These are phyloP conservation scores for Dactylellina sp. DNA, from an alignment of 2,329 filamentous ascomycete genomes.

Conservation along the genomic window DNA sequence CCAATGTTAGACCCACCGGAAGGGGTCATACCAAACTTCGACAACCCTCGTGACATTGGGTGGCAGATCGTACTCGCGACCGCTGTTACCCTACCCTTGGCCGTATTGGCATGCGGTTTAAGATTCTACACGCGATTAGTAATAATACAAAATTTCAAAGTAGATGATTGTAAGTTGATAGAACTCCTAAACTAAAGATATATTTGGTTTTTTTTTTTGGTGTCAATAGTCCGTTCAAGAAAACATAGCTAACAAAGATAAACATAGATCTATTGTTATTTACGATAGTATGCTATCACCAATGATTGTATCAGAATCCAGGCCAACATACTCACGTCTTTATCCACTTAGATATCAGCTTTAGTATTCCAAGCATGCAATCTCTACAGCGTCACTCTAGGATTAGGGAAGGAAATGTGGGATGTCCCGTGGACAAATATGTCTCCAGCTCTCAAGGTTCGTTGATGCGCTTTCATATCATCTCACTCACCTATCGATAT, in stretches of 20 bases:
- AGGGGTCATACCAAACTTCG: constrained; percentile 44
- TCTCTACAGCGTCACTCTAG: constrained; percentile 39
- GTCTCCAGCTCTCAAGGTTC: constrained; percentile 44
- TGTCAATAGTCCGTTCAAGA: too few species aligned
- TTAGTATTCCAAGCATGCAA: constrained; percentile 44
- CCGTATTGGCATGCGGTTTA: constrained; percentile 41
- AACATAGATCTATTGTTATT: constrained; percentile 49
- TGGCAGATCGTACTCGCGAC: constrained; percentile 43
- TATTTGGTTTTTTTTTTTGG: too few species aligned
- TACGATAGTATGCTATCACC: constrained; percentile 24
- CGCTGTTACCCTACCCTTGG: constrained; percentile 34
- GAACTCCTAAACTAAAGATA: background rate
- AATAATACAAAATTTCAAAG: constrained; percentile 40
- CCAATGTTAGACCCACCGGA: constrained; percentile 48
- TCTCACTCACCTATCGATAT: too few species aligned
- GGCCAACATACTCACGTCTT: background rate
- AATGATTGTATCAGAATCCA: background rate
- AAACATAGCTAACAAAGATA: background rate
- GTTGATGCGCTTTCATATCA: background rate
- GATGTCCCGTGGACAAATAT: constrained; percentile 48
- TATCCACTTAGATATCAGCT: constrained; percentile 27
- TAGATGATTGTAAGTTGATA: constrained; percentile 43
- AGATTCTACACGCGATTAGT: constrained; percentile 42
- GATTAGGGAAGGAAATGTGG: constrained; percentile 52
- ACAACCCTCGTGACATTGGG: constrained; percentile 22